Evolutionary conservation across 1,284 basidiomycete genomes (phyloP).

Genomic region (Fomitiporia mediterranea): DNA sequence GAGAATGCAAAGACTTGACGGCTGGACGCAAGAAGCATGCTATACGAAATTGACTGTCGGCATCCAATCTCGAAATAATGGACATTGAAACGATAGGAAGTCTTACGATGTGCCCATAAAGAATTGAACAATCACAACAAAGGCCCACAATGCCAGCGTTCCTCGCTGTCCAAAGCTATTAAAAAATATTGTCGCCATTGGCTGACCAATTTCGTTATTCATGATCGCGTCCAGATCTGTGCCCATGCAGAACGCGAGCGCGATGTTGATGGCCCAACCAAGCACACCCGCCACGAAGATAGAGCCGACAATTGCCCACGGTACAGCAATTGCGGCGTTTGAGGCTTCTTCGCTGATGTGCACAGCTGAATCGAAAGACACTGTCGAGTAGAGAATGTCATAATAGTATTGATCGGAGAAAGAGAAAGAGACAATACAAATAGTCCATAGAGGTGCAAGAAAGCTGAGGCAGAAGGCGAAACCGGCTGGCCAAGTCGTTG

Average conservation of each 20-base stretch:
- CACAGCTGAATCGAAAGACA: slow-evolving; percentile 55
- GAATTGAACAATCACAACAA: slow-evolving; percentile 65
- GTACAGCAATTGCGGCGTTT: slow-evolving; percentile 68
- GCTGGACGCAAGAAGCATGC: slow-evolving; percentile 46
- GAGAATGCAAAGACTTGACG: slow-evolving; percentile 65
- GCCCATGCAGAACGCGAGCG: slow-evolving; percentile 63
- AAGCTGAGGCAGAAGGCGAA: slow-evolving; percentile 76
- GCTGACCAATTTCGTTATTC: slow-evolving; percentile 59
- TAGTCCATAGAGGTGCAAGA: slow-evolving; percentile 75
- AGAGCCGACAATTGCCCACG: slow-evolving; percentile 66
- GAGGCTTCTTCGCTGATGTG: slow-evolving; percentile 76
- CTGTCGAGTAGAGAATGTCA: slow-evolving; percentile 28
- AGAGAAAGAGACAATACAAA: no score
- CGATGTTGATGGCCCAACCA: slow-evolving; percentile 63
- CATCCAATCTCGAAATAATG: no score
- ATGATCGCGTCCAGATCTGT: slow-evolving; percentile 52
- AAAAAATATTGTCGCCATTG: slow-evolving; percentile 67
- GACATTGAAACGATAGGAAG: no score
- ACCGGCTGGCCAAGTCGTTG: slow-evolving; percentile 64
- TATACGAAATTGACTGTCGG: no score
- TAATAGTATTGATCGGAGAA: no score
- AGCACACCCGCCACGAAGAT: slow-evolving; percentile 55
- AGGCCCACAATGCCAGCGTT: slow-evolving; percentile 59
- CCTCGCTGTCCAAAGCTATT: slow-evolving; percentile 61
- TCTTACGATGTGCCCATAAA: slow-evolving; percentile 23